Conservation (phyloP, 306 rosid species). For the Sphenostylis stenocarpa region DNA sequence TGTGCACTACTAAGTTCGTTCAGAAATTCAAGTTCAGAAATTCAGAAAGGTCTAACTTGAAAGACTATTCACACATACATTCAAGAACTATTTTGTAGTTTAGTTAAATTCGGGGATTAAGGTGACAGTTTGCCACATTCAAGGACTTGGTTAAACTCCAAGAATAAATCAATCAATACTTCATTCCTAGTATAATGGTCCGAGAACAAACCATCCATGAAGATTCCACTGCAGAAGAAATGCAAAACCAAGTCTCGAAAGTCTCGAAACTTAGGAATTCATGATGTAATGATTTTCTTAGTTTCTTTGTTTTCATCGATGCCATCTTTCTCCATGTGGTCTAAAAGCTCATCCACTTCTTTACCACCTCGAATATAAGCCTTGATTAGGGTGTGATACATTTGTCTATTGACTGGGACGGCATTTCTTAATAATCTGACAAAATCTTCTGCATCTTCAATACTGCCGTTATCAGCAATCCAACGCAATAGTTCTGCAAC, state of each 20-base stretch:
- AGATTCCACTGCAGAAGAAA: background rate
- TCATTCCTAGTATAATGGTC: too few species aligned
- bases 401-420: slow-evolving; percentile 42
- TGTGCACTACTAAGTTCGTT: too few species aligned
- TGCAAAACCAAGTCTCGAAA: background rate
- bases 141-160: too few species aligned
- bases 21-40: too few species aligned
- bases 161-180: too few species aligned
- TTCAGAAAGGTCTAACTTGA: too few species aligned
- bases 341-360: slow-evolving; percentile 49
- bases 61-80: too few species aligned
- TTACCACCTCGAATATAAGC: slow-evolving; percentile 53
- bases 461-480: slow-evolving; percentile 64
- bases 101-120: too few species aligned
- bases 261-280: slow-evolving; percentile 19
- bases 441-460: slow-evolving; percentile 62
- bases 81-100: too few species aligned
- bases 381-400: slow-evolving; percentile 63
- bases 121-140: too few species aligned
- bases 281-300: slow-evolving; percentile 40
- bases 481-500: slow-evolving; percentile 43
- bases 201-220: background rate
- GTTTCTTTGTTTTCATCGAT: slow-evolving; percentile 50
- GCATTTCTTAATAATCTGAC: slow-evolving; percentile 45
- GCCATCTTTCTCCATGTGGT: slow-evolving; percentile 55